Evolutionary conservation across 163 green algal genomes (phyloP).

Genomic region (Dunaliella salina): DNA sequence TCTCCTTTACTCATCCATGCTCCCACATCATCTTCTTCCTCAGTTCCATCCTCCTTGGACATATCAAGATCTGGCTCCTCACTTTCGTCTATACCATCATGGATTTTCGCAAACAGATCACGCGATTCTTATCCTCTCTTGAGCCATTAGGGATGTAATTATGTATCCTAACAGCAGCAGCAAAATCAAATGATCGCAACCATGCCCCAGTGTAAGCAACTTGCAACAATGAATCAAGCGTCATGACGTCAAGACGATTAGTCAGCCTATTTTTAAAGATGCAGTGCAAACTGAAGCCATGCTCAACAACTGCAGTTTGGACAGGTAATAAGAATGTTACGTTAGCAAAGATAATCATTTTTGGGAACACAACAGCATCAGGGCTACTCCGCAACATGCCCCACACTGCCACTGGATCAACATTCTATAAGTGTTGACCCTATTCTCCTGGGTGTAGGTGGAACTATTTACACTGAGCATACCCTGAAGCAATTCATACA

Average conservation of each 20-base stretch:
- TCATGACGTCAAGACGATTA: not conserved
- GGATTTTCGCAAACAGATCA: not conserved
- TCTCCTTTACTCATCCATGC: not conserved
- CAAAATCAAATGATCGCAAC: not conserved
- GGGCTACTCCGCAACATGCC: not conserved
- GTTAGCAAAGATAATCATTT: not conserved
- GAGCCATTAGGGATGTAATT: not conserved
- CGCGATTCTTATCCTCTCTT: not conserved
- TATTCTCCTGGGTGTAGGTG: too few relatives aligned
- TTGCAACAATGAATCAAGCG: not conserved
- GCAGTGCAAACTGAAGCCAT: not conserved
- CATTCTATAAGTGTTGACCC: too few relatives aligned
- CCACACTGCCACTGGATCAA: not conserved
- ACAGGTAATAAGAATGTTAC: not conserved
- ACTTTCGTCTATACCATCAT: not conserved
- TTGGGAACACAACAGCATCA: not conserved
- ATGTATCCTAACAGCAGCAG: not conserved
- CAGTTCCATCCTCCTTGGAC: not conserved
- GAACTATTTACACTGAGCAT: too few relatives aligned
- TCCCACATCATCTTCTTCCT: not conserved
- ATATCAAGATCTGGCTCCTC: not conserved
- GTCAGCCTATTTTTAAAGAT: not conserved
- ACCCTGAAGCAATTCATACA: too few relatives aligned
- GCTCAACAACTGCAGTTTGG: conserved; percentile 2
- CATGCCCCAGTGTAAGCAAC: not conserved